phyloP scores from a whole-genome alignment of 805 yeast genomes.

The Starmera caribaea region DNA sequence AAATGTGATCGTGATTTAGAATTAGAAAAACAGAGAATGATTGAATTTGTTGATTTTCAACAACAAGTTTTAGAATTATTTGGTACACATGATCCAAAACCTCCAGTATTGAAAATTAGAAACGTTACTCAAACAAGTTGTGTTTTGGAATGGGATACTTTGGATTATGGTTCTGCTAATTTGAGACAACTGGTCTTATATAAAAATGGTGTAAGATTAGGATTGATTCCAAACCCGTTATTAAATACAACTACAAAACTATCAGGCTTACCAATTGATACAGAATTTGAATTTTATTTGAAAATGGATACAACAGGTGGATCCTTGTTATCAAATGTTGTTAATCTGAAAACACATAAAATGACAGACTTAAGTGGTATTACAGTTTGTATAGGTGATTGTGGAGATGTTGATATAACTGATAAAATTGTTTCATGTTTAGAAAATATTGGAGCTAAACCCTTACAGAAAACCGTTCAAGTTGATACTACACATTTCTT shows the following conservation, averaged over 20 bases:
- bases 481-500: conserved; percentile 94
- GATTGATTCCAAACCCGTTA: conserved; percentile 76
- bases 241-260: conserved; percentile 74
- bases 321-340: conserved; percentile 53
- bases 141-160: conserved; percentile 88
- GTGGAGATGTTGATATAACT: conserved; percentile 31
- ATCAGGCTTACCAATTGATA: conserved; percentile 86
- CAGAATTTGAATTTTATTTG: conserved; percentile 69
- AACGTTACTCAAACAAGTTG: conserved; percentile 92
- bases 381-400: conserved; percentile 78
- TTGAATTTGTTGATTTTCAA: conserved; percentile 56
- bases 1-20: conserved; percentile 69
- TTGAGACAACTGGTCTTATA: conserved; percentile 68
- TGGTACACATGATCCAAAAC: conserved; percentile 62
- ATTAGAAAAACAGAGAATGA: conserved; percentile 51
- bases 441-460: conserved; percentile 71
- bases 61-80: conserved; percentile 61
- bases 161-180: conserved; percentile 74
- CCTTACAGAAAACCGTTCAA: conserved; percentile 60
- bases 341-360: conserved; percentile 77
- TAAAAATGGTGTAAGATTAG: conserved; percentile 61
- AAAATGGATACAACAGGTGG: conserved; percentile 88
- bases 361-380: conserved; percentile 95
- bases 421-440: conserved; percentile 57
- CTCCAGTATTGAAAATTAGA: conserved; percentile 57